Evolutionary conservation across 129 eudicot species (phyloP).

Genomic region (Tagetes patula): DNA sequence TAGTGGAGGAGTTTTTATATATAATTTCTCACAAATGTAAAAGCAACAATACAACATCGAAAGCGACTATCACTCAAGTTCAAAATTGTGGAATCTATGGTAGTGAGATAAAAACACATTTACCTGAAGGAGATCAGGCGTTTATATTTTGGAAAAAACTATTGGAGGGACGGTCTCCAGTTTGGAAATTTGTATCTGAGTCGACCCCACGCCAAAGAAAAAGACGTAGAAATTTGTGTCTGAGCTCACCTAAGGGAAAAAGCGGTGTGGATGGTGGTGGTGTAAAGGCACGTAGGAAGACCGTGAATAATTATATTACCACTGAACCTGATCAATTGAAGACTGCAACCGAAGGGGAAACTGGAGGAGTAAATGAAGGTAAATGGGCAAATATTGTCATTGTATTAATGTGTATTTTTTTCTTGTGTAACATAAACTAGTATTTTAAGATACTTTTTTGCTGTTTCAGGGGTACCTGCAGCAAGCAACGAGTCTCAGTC

Average conservation of each 20-base stretch:
- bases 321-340: constrained; percentile 32
- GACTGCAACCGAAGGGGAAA: constrained; percentile 29
- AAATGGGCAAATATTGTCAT: constrained; percentile 10
- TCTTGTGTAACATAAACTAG: neutral
- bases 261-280: constrained; percentile 38
- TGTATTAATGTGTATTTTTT: neutral
- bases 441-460: constrained; percentile 19
- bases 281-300: constrained; percentile 53
- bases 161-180: constrained; percentile 52
- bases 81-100: constrained; percentile 46
- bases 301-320: constrained; percentile 24
- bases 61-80: constrained; percentile 40
- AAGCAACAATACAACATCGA: constrained; percentile 16
- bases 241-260: constrained; percentile 23
- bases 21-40: constrained; percentile 40
- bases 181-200: constrained; percentile 52
- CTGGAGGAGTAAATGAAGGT: constrained; percentile 42
- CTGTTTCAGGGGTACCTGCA: constrained; percentile 34
- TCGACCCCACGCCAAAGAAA: constrained; percentile 68
- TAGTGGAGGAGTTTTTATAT: constrained; percentile 49
- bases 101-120: constrained; percentile 46
- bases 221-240: constrained; percentile 39
- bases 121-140: constrained; percentile 48
- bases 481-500: constrained; percentile 30
- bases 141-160: constrained; percentile 68